These are phyloP conservation scores for Knufia petricola DNA, from an alignment of 2,329 filamentous ascomycete genomes.

Conservation along the genomic window DNA sequence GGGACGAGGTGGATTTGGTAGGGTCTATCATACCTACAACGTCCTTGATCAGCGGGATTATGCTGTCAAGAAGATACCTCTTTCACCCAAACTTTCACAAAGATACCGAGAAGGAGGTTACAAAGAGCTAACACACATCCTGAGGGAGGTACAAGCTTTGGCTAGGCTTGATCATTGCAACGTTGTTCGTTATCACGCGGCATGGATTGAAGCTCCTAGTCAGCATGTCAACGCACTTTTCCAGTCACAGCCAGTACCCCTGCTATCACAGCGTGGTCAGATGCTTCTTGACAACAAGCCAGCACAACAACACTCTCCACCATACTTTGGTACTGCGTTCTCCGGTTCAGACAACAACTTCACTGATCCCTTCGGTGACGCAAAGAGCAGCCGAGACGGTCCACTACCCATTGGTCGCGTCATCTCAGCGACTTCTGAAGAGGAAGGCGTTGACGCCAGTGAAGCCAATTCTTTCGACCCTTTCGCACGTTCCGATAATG, in stretches of 20 bases:
- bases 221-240: background rate
- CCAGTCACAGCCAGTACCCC: background rate
- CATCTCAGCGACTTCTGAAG: background rate
- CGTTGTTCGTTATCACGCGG: slow-evolving; percentile 56
- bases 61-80: slow-evolving; percentile 56
- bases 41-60: slow-evolving; percentile 53
- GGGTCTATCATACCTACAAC: slow-evolving; percentile 53
- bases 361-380: background rate
- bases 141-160: slow-evolving; percentile 53
- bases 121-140: slow-evolving; percentile 46
- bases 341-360: background rate
- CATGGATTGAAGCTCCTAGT: slow-evolving; percentile 48
- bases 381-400: background rate
- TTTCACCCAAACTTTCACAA: slow-evolving; percentile 44
- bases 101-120: slow-evolving; percentile 44
- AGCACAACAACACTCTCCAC: background rate
- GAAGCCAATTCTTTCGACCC: slow-evolving; percentile 1
- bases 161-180: slow-evolving; percentile 55
- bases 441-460: background rate
- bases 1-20: slow-evolving; percentile 56
- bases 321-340: background rate
- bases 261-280: slow-evolving; percentile 2
- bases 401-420: background rate
- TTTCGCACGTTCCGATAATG: slow-evolving; percentile 1
- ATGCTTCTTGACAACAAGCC: slow-evolving; percentile 8